Evolutionary conservation across 139 green algal genomes (phyloP), one percentile per base, ranked within the genome.

Genomic region (Tetraselmis striata): DNA sequence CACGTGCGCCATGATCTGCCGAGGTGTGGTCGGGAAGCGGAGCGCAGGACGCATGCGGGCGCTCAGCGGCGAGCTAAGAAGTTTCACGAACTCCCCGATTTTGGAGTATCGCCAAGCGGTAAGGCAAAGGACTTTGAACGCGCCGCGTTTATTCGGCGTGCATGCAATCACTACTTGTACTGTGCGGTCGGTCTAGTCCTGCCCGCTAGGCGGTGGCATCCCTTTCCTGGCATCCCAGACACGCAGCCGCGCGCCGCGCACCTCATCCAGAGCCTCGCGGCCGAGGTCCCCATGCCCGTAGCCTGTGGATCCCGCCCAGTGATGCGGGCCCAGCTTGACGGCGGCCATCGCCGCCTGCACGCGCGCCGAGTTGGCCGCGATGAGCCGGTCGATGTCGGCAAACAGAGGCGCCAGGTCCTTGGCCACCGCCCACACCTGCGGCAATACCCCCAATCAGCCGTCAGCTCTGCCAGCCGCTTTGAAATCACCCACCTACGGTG

Each of bases 201-300:
- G n/a, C n/a, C n/a, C n/a, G n/a, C n/a, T n/a, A n/a, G n/a, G n/a
- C n/a, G n/a, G n/a, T n/a, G n/a, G n/a, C n/a, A n/a, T n/a, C n/a
- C n/a, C n/a, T n/a, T n/a, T n/a, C n/a, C n/a, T n/a, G n/a, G n/a
- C n/a, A n/a, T n/a, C n/a, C n/a, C n/a, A n/a, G n/a, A n/a, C n/a
- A n/a, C n/a, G n/a, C n/a, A n/a, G n/a, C n/a, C n/a, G n/a, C n/a
- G n/a, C n/a, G n/a, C n/a, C n/a, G n/a, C 81, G 30, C 67, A 93
- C 92, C 18, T 90, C 84, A 85, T 98, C 95, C 28, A 98, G 89
- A 1, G 93, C 91, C 32, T 93, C 90, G 0, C 96, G 82, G 2
- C 96, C 96, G 28, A 96, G 83, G 88, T 98, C 96, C 0, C 92
- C 94, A 81, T 98, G 94, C 0, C 95, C 95, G 82, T 98, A 98